Conservation (phyloP, 2,329 filamentous ascomycete species). For the Septoria linicola region DNA sequence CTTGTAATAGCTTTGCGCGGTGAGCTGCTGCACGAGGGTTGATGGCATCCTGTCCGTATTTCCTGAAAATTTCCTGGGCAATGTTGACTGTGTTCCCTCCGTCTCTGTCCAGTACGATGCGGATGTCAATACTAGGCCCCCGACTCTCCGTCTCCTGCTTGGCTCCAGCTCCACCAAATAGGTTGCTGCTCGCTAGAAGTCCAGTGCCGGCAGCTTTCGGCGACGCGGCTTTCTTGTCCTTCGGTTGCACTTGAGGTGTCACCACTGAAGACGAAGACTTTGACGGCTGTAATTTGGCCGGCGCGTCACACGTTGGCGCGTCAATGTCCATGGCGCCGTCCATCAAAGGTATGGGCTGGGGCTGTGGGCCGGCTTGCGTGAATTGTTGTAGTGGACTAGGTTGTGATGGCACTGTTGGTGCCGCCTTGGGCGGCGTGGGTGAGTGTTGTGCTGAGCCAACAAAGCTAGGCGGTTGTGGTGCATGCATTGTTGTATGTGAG, state of each 20-base stretch:
- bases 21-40: constrained; percentile 89
- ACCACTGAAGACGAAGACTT: constrained; percentile 32
- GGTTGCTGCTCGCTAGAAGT: constrained; percentile 60
- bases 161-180: constrained; percentile 56
- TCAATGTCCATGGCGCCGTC: constrained; percentile 40
- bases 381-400: constrained; percentile 16
- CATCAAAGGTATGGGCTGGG: constrained; percentile 16
- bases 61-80: constrained; percentile 86
- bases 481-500: constrained; percentile 27
- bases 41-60: constrained; percentile 90
- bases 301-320: constrained; percentile 16
- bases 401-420: constrained; percentile 9
- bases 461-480: constrained; percentile 23
- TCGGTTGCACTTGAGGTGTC: constrained; percentile 42
- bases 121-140: constrained; percentile 78
- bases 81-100: constrained; percentile 95
- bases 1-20: constrained; percentile 79
- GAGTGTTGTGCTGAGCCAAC: constrained; percentile 24
- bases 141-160: constrained; percentile 43
- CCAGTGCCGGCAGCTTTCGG: constrained; percentile 59
- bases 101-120: constrained; percentile 75
- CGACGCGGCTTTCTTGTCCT: constrained; percentile 19
- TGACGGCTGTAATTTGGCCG: constrained; percentile 27
- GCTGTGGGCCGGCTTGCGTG: constrained; percentile 13
- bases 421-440: constrained; percentile 25